Evolutionary conservation across 352 stramenopile genomes (phyloP).

Genomic region (Globisporangium parvum): DNA sequence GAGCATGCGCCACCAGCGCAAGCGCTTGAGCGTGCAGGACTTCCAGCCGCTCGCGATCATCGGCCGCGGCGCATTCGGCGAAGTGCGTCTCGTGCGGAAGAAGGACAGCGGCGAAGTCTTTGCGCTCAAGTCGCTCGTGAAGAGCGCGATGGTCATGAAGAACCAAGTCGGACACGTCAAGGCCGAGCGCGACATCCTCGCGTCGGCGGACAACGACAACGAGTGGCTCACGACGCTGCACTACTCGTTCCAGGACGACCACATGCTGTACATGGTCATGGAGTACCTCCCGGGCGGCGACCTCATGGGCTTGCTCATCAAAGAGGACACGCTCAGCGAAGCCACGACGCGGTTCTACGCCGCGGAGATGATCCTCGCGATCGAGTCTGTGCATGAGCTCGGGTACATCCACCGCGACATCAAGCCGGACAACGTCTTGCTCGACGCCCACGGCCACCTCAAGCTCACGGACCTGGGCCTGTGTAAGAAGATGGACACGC

Average conservation of each 20-base stretch:
- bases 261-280: conserved; percentile 94
- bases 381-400: conserved; percentile 96
- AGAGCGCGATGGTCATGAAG: conserved; percentile 89
- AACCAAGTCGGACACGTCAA: conserved; percentile 96
- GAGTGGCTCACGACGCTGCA: conserved; percentile 96
- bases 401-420: conserved; percentile 99
- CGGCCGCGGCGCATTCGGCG: conserved; percentile 97
- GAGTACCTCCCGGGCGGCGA: conserved; percentile 98
- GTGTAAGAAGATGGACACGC: conserved; percentile 96
- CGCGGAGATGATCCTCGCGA: conserved; percentile 96
- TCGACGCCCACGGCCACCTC: conserved; percentile 97
- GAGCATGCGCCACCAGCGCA: conserved; percentile 76
- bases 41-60: conserved; percentile 98
- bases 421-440: conserved; percentile 96
- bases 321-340: conserved; percentile 94
- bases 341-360: conserved; percentile 94
- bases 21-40: conserved; percentile 84
- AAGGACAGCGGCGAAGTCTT: conserved; percentile 84
- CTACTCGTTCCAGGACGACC: conserved; percentile 95
- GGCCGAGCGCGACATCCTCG: conserved; percentile 96
- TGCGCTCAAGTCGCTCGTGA: conserved; percentile 91
- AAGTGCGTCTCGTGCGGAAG: conserved; percentile 90
- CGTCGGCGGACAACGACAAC: conserved; percentile 92
- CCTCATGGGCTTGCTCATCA: conserved; percentile 99
- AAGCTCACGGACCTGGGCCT: conserved; percentile 99